Evolutionary conservation across 148 eudicot genomes (phyloP), one percentile per base, ranked within the genome.

Genomic region (Pharnaceum exiguum): DNA sequence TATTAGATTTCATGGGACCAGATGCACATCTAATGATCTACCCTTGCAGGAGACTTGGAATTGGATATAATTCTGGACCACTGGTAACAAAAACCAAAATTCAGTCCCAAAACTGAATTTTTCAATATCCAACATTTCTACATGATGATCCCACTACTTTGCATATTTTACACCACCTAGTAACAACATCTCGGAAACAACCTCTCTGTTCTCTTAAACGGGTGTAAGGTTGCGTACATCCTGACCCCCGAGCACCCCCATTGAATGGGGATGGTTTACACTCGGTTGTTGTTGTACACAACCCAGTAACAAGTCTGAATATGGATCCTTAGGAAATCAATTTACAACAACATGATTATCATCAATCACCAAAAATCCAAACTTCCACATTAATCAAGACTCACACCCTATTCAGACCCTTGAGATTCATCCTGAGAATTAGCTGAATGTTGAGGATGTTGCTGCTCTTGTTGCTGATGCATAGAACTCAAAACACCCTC

Each of bases 391-490:
- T 15, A 2, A 65, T 19, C 48, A 53, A 32, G 3, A 22, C n/a
- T 65, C 73, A 77, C 18, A 56, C 44, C 31, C 57, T 75, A 63
- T 54, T 67, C 83, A 39, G 88, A 85, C 25, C 79, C 84, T 67
- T 75, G 85, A 67, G 88, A 79, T 51, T 86, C 77, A 70, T 86
- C 86, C 63, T 71, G 74, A 2, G 94, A 65, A 59, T 72, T 43
- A 12, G 61, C 55, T 29, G 58, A 38, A n/a, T 47, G 62, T 8
- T 70, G 68, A 38, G 58, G 25, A 1, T 69, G 61, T 1, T 61
- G 71, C 29, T 74, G 69, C 8, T 66, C 68, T n/a, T 69, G 62
- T 6, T 70, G 72, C 23, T 71, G 80, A 50, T 75, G 82, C 66
- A 69, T 51, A 36, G 57, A 60, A 47, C 62, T 55, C 65, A 71